Evolutionary conservation across 2,329 filamentous ascomycete species (phyloP).

Genomic region (Orbilia ellipsospora): DNA sequence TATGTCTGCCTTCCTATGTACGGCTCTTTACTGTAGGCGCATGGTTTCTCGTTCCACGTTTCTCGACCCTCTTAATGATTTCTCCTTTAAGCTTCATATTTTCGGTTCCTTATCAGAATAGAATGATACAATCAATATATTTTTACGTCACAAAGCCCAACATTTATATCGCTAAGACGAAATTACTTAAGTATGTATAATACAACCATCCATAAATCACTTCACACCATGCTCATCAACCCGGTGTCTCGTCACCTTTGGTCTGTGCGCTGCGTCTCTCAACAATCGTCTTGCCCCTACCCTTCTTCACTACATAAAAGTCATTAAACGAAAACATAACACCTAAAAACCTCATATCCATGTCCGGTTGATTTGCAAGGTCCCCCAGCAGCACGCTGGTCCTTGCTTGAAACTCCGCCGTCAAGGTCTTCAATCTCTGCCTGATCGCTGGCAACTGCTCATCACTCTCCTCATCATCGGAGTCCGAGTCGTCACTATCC

Average conservation of each 20-base stretch:
- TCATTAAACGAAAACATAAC: conserved; percentile 99
- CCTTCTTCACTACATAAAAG: conserved; percentile 78
- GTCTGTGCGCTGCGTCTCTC: conserved; percentile 52
- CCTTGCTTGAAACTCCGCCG: conserved; percentile 78
- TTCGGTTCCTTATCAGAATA: conserved; percentile 20
- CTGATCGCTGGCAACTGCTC: conserved; percentile 80
- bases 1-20: conserved; percentile 2
- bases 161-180: conserved; percentile 1
- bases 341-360: conserved; percentile 93
- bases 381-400: conserved; percentile 88
- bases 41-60: conserved; percentile 14
- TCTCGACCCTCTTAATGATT: conserved; percentile 19
- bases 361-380: conserved; percentile 86
- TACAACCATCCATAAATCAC: background rate
- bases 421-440: conserved; percentile 77
- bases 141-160: background rate
- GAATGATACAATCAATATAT: conserved; percentile 34
- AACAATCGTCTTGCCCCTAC: conserved; percentile 60
- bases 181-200: background rate
- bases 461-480: conserved; percentile 65
- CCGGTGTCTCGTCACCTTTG: conserved; percentile 35
- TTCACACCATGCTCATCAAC: background rate
- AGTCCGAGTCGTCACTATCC: conserved; percentile 35
- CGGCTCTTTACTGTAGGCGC: conserved; percentile 36
- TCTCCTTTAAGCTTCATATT: background rate